These are phyloP conservation scores for Boeremia lycopersici DNA, from an alignment of 2,329 filamentous ascomycete genomes.

Conservation along the genomic window DNA sequence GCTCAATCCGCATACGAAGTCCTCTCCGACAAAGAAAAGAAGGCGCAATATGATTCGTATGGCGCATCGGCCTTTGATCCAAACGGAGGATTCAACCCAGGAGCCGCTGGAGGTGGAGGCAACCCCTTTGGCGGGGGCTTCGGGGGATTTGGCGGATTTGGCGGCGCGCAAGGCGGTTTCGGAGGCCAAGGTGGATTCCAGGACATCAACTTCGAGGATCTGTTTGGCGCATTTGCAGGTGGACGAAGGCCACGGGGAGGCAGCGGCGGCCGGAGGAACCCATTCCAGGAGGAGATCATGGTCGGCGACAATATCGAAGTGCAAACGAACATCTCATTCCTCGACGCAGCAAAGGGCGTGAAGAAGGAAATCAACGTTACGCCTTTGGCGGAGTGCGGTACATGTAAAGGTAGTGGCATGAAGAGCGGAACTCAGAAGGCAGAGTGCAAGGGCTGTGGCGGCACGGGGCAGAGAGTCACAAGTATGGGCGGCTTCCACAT, in stretches of 20 bases:
- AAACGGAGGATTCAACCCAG: conserved; percentile 78
- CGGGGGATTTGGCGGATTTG: conserved; percentile 55
- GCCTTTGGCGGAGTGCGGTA: conserved; percentile 79
- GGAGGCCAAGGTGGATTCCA: conserved; percentile 77
- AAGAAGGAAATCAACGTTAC: conserved; percentile 87
- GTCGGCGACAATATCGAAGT: conserved; percentile 98
- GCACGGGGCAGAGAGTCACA: conserved; percentile 85
- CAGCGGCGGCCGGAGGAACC: conserved; percentile 62
- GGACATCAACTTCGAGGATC: conserved; percentile 94
- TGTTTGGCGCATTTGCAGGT: conserved; percentile 85
- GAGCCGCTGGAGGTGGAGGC: conserved; percentile 66
- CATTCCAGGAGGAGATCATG: conserved; percentile 79
- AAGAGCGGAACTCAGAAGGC: conserved; percentile 78
- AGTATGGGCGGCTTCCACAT: conserved; percentile 96
- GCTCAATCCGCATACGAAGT: conserved; percentile 94
- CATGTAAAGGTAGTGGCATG: conserved; percentile 81
- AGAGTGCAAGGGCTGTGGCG: conserved; percentile 80
- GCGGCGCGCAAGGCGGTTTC: conserved; percentile 56
- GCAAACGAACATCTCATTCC: conserved; percentile 89
- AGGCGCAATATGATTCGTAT: conserved; percentile 88
- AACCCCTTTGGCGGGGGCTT: conserved; percentile 66
- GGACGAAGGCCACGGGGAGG: conserved; percentile 55
- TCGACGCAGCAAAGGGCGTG: conserved; percentile 92
- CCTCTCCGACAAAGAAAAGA: conserved; percentile 90
- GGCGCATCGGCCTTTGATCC: conserved; percentile 77